These are phyloP conservation scores for Puya raimondii DNA, from an alignment of 176 grass and related monocot species.

Conservation along the genomic window DNA sequence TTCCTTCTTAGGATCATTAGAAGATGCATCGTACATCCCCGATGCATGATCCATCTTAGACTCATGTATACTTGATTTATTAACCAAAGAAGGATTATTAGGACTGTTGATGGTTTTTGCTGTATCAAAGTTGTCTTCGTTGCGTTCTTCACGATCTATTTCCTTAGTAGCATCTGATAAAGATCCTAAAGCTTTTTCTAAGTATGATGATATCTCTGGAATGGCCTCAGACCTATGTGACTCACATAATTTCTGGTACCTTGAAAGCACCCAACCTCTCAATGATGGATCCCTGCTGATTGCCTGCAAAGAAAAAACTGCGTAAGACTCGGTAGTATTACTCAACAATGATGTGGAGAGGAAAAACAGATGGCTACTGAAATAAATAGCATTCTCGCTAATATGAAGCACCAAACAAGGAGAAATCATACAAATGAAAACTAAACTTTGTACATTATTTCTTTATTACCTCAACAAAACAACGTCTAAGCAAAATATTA, in stretches of 20 bases:
- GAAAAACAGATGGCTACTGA: neutral
- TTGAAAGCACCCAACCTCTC: conserved; percentile 64
- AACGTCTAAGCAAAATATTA: neutral
- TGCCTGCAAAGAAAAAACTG: conserved; percentile 30
- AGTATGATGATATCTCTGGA: conserved; percentile 58
- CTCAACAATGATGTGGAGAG: neutral
- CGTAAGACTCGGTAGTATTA: neutral
- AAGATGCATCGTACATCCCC: conserved; percentile 20
- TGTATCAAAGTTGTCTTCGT: conserved; percentile 17
- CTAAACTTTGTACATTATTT: neutral
- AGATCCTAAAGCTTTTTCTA: conserved; percentile 66
- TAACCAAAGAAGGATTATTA: neutral
- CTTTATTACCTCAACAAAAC: neutral
- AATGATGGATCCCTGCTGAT: conserved; percentile 55
- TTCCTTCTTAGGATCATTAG: conserved; percentile 11
- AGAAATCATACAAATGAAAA: neutral
- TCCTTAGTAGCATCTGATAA: conserved; percentile 46
- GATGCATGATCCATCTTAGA: conserved; percentile 15
- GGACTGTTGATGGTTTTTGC: neutral
- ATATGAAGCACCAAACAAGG: no score
- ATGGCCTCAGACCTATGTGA: conserved; percentile 34
- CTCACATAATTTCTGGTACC: conserved; percentile 55
- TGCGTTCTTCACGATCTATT: conserved; percentile 28
- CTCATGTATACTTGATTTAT: neutral
- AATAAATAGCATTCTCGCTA: no score